Evolutionary conservation across 768 basidiomycete species (phyloP), one percentile per base, ranked within the genome.

Genomic region (Cubamyces sp.): DNA sequence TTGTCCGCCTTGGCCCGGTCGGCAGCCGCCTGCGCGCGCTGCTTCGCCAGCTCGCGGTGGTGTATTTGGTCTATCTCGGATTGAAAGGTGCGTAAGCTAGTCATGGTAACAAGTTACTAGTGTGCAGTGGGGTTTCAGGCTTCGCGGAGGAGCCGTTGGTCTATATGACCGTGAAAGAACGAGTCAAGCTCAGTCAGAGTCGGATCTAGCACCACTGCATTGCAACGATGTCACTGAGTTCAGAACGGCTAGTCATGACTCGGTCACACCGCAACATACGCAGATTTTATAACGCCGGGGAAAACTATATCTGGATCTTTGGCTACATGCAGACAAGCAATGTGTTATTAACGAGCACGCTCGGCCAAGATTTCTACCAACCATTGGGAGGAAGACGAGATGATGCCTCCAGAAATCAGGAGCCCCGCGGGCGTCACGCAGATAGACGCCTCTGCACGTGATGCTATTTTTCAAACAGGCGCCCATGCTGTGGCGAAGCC

Each of bases 1-100:
- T 70, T 68, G 43, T 68, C 68, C 25, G 55, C 48, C 64, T 66
- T 70, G 41, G 66, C 64, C 48, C 66, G 48, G 64, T 75, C 70
- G 71, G 68, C 71, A 61, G 67, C 50, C 28, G 71, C 64, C 15
- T 78, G 77, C 11, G 74, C 73, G 42, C 88, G 83, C 65, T 91
- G 87, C 73, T 83, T 90, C 30, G 81, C 76, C 47, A 84, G 75
- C 74, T 91, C 89, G 52, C 87, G 84, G 66, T 82, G 78, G 60
- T 86, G 84, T 68, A 92, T 88, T 66, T 89, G 84, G 64, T 92
- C 87, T 63, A 92, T 93, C 75, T 91, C 90, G 68, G 75, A 81
- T 74, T 93, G 91, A 68, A 88, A 87, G 16, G 80, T 81, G 41
- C 83, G 82, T 66, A 87, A 74, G 57, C 77, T 83, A 16, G 84